A percentile compares a stretch with the other conserved stretches of the same genome.
Conservation (phyloP, 2,329 filamentous ascomycete species). For the Fusarium miscanthi region DNA sequence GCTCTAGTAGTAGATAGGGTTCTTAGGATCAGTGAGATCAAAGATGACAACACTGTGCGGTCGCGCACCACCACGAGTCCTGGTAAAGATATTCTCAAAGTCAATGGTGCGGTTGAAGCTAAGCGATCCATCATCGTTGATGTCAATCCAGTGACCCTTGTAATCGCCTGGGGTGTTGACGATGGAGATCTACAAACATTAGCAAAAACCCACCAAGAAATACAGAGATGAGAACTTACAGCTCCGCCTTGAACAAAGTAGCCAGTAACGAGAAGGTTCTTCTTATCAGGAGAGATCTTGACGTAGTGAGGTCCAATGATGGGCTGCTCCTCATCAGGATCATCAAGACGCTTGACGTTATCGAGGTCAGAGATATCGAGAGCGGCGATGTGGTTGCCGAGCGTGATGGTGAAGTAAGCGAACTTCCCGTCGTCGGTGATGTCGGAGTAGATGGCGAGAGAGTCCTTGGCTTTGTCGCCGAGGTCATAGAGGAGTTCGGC, state of each 20-base stretch:
- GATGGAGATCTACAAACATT: conserved; percentile 43
- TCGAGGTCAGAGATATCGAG: conserved; percentile 59
- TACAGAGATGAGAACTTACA: conserved; percentile 33
- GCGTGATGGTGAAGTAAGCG: conserved; percentile 69
- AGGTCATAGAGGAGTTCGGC: conserved; percentile 69
- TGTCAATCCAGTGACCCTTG: conserved; percentile 71
- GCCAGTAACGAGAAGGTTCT: conserved; percentile 72
- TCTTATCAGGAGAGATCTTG: conserved; percentile 72
- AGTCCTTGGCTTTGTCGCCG: conserved; percentile 65
- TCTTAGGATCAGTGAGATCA: conserved; percentile 64
- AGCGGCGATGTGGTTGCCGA: conserved; percentile 66
- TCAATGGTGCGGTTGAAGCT: conserved; percentile 70
- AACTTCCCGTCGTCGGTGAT: conserved; percentile 67
- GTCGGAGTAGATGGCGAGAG: conserved; percentile 70
- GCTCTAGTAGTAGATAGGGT: conserved; percentile 61
- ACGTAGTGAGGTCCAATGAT: conserved; percentile 72
- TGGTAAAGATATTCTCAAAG: conserved; percentile 63
- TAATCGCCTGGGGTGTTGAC: conserved; percentile 71
- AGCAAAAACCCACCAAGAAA: fast-evolving
- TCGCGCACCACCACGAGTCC: conserved; percentile 64
- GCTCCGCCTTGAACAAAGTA: conserved; percentile 73
- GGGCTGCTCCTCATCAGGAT: conserved; percentile 68
- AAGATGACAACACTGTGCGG: conserved; percentile 68
- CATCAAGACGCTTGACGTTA: conserved; percentile 69
- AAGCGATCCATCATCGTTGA: conserved; percentile 64